Evolutionary conservation across 768 basidiomycete genomes (phyloP), one percentile per base, ranked within the genome.

Genomic region (Termitomyces sp.): DNA sequence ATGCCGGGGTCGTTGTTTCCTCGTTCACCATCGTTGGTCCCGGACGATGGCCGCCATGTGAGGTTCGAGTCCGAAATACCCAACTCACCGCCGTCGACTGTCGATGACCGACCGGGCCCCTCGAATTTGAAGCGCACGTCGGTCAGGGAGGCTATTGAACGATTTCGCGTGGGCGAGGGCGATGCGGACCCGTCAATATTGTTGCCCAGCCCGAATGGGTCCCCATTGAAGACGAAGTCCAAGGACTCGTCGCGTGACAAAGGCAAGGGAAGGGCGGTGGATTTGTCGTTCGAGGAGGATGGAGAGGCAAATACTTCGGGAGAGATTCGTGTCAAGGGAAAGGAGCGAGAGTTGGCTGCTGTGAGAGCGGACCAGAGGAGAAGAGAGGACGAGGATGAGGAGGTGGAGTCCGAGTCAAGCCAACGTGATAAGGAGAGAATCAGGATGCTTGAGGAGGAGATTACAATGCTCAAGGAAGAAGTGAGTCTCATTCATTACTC

Each of bases 1-100:
- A 93, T 93, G 90, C 91, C 90, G 22, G 91, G 90, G 8, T 82
- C 91, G 1, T 80, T 93, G 13, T 89, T 85, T 66, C 83, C 89
- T 5, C 84, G 88, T 9, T 89, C 91, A 0, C 79, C 83, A 0
- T 89, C 89, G n/a, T 74, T 84, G 13, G 73, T 84, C 32, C 83
- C 85, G 24, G 62, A 67, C 16, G 65, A 65, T 24, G 68, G 58
- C 48, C 73, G 71, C 34, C 79, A 72, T 57, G 77, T 82, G n/a
- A 76, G 72, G 26, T 82, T 81, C 53, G 67, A 72, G 14, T 56
- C 68, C 32, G 59, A 58, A 9, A 55, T 63, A 20, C 4, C 56
- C 16, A 65, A 58, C 30, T 59, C 65, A 10, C 58, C 63, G 9
- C 42, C 22, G 13, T 53, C 13, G 33, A 7, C 30, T 26, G 33